A percentile compares a stretch with the other conserved stretches of the same genome.
phyloP scores from a whole-genome alignment of 352 stramenopile species.

The Globisporangium nagaii region DNA sequence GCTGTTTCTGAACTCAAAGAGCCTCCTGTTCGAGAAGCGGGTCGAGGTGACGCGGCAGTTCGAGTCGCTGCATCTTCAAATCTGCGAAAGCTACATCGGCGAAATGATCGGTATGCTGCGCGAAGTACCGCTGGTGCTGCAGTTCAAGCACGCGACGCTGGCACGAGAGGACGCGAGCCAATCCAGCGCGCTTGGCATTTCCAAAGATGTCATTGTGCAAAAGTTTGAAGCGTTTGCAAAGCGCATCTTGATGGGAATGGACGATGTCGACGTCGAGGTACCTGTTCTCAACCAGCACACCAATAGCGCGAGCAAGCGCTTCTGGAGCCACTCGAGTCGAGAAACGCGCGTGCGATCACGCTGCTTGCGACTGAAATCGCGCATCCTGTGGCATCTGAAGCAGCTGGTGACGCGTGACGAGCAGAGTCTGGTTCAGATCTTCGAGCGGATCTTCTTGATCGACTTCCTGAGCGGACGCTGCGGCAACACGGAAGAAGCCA shows the following conservation, averaged over 20 bases:
- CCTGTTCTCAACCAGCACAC: neutral
- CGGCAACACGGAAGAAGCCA: constrained; percentile 6
- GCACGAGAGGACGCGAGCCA: neutral
- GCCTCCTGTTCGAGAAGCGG: neutral
- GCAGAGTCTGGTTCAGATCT: neutral
- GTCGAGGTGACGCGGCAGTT: neutral
- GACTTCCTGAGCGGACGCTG: constrained; percentile 5
- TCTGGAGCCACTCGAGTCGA: constrained; percentile 6
- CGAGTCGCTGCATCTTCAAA: constrained; percentile 12
- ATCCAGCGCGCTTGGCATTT: neutral
- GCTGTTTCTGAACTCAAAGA: neutral
- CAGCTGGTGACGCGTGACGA: neutral
- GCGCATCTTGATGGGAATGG: neutral
- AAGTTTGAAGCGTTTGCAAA: constrained; percentile 1
- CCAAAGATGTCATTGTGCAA: neutral
- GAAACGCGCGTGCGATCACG: constrained; percentile 1
- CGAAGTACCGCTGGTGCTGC: constrained; percentile 13
- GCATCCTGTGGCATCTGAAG: constrained; percentile 9
- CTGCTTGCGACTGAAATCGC: constrained; percentile 4
- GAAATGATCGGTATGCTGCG: constrained; percentile 22
- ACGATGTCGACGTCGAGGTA: neutral
- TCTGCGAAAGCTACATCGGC: constrained; percentile 22
- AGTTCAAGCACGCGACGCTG: constrained; percentile 13
- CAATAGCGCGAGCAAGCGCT: neutral
- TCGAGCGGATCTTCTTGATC: constrained; percentile 13